A percentile compares a stretch with the other conserved stretches of the same genome.
phyloP scores from a whole-genome alignment of 202 grass and related monocot species.

The Zoysia matrella region DNA sequence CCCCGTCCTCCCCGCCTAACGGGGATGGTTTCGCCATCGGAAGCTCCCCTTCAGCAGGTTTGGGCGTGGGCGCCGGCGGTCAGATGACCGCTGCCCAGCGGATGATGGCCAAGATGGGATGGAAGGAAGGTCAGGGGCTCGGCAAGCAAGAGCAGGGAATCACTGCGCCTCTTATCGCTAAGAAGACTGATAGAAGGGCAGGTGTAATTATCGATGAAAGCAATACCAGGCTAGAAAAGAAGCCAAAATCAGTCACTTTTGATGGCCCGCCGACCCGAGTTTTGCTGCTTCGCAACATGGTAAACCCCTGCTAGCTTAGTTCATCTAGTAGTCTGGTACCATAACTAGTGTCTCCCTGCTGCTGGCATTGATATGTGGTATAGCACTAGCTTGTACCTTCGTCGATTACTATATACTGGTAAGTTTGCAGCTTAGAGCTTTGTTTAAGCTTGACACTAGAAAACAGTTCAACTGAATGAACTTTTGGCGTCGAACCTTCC shows the following conservation, averaged over 20 bases:
- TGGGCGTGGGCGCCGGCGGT: slow-evolving; percentile 64
- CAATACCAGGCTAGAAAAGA: slow-evolving; percentile 72
- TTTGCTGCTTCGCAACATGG: slow-evolving; percentile 90
- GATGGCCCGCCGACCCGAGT: slow-evolving; percentile 70
- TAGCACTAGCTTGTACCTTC: not conserved
- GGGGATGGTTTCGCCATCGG: slow-evolving; percentile 64
- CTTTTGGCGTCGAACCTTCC: not conserved
- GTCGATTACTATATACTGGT: not conserved
- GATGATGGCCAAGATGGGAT: slow-evolving; percentile 99
- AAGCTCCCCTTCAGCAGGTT: slow-evolving; percentile 56
- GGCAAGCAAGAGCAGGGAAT: slow-evolving; percentile 96
- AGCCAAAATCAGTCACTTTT: slow-evolving; percentile 71
- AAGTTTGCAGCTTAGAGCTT: not conserved
- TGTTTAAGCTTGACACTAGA: not conserved
- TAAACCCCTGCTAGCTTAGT: slow-evolving; percentile 21
- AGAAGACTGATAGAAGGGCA: slow-evolving; percentile 79
- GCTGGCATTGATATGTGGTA: not conserved
- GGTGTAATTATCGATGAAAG: slow-evolving; percentile 85
- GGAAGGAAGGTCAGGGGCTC: slow-evolving; percentile 93
- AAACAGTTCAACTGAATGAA: not conserved
- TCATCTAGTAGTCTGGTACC: too few species aligned
- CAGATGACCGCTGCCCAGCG: slow-evolving; percentile 94
- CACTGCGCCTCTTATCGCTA: slow-evolving; percentile 74
- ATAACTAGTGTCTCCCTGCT: too few species aligned
- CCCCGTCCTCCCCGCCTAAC: slow-evolving; percentile 50